These are phyloP conservation scores for Seiridium unicorne DNA, from an alignment of 2,329 filamentous ascomycete species.

Conservation along the genomic window DNA sequence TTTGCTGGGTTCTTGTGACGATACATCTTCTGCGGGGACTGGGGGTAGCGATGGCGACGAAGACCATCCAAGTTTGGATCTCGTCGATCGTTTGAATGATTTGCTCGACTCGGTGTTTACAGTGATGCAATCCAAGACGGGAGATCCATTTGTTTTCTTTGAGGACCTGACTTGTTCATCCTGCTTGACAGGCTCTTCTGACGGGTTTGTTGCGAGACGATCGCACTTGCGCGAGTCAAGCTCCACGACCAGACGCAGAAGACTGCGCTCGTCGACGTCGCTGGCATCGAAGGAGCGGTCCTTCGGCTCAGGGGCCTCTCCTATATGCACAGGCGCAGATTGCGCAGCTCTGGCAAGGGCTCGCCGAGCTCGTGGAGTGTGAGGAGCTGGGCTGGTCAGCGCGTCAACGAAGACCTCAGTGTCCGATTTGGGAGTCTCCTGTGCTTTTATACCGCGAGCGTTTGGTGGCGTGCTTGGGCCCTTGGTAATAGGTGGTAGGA, in stretches of 20 bases:
- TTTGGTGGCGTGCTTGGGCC: slow-evolving; percentile 14
- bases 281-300: slow-evolving; percentile 30
- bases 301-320: slow-evolving; percentile 12
- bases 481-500: background rate
- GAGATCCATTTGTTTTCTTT: slow-evolving; percentile 1
- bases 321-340: background rate
- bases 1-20: slow-evolving; percentile 18
- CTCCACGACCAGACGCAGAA: slow-evolving; percentile 48
- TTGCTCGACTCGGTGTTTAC: slow-evolving; percentile 14
- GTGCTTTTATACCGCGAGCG: slow-evolving; percentile 14
- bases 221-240: slow-evolving; percentile 41
- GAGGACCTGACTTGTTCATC: slow-evolving; percentile 26
- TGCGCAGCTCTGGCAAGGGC: background rate
- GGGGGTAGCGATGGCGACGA: slow-evolving; percentile 11
- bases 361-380: slow-evolving; percentile 19
- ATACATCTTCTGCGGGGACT: slow-evolving; percentile 12
- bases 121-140: slow-evolving; percentile 20
- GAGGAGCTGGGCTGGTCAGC: slow-evolving; percentile 37
- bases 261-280: slow-evolving; percentile 43
- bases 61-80: slow-evolving; percentile 8
- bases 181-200: background rate
- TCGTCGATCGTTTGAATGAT: slow-evolving; percentile 9
- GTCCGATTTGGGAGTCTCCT: slow-evolving; percentile 40
- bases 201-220: slow-evolving; percentile 19
- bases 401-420: slow-evolving; percentile 51